Evolutionary conservation across 345 rosid species (phyloP), one percentile per base, ranked within the genome.

Genomic region (Trapa incisa): DNA sequence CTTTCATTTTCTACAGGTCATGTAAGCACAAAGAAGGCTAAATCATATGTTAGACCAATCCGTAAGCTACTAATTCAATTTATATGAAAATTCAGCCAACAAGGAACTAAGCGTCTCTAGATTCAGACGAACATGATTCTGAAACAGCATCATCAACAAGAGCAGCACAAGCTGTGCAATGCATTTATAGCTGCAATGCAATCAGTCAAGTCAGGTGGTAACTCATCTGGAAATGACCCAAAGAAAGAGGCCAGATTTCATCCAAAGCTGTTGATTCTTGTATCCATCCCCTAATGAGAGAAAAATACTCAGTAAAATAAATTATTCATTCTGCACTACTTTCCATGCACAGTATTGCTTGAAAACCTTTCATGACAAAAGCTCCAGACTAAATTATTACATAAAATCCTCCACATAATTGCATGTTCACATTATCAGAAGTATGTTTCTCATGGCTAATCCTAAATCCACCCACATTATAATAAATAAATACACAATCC

Each of bases 121-220:
- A 41, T 41, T 8, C 37, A 9, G 36, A 2, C 32, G 22, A 57
- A 52, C 16, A 29, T 29, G 61, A 16, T 29, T 56, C 10, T 2
- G 12, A 7, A 89, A 76, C 97, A 90, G 66, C 99, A 88, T 64
- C 99, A 61, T 94, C 99, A 14, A 94, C 89, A 73, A 94, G 96
- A 39, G 97, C 97, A 74, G 92, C 87, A 77, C 91, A 91, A 22
- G 93, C 89, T 41, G 29, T 41, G 29, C 29, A 22, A 22, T 22
- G 97, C 97, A 75, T 94, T 94, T 81, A 94, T 81, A 63, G 97
- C 97, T 22, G 79, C 97, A 79, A 0, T 89, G 87, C n/a, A 91
- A 82, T 57, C 52, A 72, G 74, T 86, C 76, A 88, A 22, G 29
- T 22, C 29, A 22, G 29, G 29, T 84, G 89, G 85, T 73, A 66